Evolutionary conservation across 2,329 filamentous ascomycete genomes (phyloP).

Genomic region (Xylaria polymorpha): DNA sequence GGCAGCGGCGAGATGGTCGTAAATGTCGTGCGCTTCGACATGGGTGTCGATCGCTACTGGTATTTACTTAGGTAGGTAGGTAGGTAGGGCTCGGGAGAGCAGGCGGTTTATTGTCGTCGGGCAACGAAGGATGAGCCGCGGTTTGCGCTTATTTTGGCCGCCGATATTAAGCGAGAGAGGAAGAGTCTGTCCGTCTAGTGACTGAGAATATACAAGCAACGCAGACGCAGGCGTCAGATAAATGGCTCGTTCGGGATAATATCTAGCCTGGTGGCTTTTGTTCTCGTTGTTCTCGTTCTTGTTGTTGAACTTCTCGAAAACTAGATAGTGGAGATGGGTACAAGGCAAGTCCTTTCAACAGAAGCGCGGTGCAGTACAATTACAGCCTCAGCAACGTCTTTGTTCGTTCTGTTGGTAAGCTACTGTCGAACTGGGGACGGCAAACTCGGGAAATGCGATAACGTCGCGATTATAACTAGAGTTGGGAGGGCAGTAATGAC

Average conservation of each 20-base stretch:
- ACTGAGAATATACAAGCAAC: conserved; percentile 4
- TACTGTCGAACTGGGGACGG: conserved; percentile 11
- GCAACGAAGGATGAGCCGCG: not conserved
- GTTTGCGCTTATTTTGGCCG: not conserved
- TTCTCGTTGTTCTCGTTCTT: not conserved
- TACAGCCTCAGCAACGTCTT: conserved; percentile 13
- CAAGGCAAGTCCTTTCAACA: not conserved
- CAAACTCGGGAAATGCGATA: not conserved
- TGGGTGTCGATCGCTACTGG: conserved; percentile 47
- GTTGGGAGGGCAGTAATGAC: not conserved
- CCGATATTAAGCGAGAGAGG: not conserved
- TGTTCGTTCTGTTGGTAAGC: conserved; percentile 3
- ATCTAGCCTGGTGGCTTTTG: conserved; percentile 8
- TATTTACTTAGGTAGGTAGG: not conserved
- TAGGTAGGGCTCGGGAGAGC: not conserved
- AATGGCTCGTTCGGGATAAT: conserved; percentile 9
- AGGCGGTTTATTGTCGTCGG: not conserved
- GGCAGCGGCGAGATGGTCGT: conserved; percentile 85
- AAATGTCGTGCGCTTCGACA: conserved; percentile 78
- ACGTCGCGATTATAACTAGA: not conserved
- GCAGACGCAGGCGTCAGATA: conserved; percentile 11
- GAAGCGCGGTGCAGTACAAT: not conserved
- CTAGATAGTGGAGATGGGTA: not conserved
- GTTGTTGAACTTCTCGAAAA: not conserved
- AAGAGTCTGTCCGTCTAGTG: not conserved